A percentile compares a stretch with the other conserved stretches of the same genome.
These are phyloP conservation scores for Naematelia aurantialba DNA, from an alignment of 768 basidiomycete species.

Conservation along the genomic window DNA sequence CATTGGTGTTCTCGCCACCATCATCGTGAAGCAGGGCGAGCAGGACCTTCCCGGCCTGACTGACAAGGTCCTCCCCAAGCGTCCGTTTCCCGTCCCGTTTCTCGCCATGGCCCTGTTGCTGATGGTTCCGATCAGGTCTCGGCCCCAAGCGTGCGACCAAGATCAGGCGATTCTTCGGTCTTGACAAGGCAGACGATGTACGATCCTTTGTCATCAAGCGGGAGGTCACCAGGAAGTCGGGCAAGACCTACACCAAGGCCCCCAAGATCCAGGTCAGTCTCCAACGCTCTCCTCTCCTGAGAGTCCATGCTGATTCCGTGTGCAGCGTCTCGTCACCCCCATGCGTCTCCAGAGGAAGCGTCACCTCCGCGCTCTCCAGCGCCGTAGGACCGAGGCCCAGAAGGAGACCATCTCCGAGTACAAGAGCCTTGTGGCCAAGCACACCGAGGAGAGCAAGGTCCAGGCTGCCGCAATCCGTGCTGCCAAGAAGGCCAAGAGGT, in stretches of 20 bases:
- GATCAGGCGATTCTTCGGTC: conserved; percentile 96
- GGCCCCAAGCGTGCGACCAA: conserved; percentile 97
- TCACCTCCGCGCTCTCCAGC: conserved; percentile 81
- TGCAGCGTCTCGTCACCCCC: conserved; percentile 75
- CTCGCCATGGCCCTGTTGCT: background rate
- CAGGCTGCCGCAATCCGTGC: conserved; percentile 67
- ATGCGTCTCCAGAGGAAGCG: conserved; percentile 93
- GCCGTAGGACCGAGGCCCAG: conserved; percentile 80
- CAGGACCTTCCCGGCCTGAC: conserved; percentile 84
- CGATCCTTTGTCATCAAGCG: conserved; percentile 84
- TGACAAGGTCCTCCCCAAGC: conserved; percentile 86
- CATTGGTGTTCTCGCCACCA: conserved; percentile 86
- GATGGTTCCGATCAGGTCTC: conserved; percentile 52
- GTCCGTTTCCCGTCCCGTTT: conserved; percentile 40
- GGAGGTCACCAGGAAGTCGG: conserved; percentile 85
- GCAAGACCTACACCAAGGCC: conserved; percentile 93
- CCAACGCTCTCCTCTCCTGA: too few relatives aligned
- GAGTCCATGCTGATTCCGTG: background rate
- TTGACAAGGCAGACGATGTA: conserved; percentile 96
- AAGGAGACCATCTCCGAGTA: conserved; percentile 94
- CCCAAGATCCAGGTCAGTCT: conserved; percentile 66
- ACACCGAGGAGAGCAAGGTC: conserved; percentile 86
- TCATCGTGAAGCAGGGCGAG: conserved; percentile 96
- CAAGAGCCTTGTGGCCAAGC: conserved; percentile 83
- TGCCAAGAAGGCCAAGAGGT: conserved; percentile 48